Evolutionary conservation across 805 yeast genomes (phyloP).

Genomic region (Lipomyces starkeyi): DNA sequence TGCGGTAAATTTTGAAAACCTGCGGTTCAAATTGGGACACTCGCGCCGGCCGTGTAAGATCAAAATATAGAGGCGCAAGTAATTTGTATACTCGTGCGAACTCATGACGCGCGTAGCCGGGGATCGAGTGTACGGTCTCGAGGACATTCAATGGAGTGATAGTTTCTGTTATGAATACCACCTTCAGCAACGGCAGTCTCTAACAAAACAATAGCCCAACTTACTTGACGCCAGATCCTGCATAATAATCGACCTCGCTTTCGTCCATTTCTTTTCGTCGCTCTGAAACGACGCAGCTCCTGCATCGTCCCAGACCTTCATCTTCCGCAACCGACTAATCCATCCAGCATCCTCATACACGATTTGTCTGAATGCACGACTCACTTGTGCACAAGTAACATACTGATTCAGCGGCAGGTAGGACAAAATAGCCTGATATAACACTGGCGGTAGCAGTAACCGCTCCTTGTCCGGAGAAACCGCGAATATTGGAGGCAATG

Average conservation of each 20-base stretch:
- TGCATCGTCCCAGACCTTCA: constrained; percentile 47
- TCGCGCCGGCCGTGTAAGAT: constrained; percentile 49
- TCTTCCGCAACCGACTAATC: constrained; percentile 29
- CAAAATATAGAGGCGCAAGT: constrained; percentile 55
- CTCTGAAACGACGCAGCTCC: constrained; percentile 19
- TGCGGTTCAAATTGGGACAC: constrained; percentile 51
- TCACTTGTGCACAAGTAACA: constrained; percentile 35
- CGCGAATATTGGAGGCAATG: constrained; percentile 25
- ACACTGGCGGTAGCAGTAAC: constrained; percentile 16
- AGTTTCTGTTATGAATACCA: background rate
- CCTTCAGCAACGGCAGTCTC: background rate
- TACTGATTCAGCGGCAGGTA: constrained; percentile 31
- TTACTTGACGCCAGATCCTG: constrained; percentile 17
- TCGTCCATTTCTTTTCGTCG: constrained; percentile 12
- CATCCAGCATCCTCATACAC: constrained; percentile 36
- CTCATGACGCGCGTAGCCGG: constrained; percentile 49
- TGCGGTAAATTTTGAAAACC: constrained; percentile 54
- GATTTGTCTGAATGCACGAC: constrained; percentile 35
- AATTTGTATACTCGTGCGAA: constrained; percentile 50
- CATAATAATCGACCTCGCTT: constrained; percentile 20
- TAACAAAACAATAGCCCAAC: background rate
- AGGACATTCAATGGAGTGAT: constrained; percentile 50
- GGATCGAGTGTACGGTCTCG: constrained; percentile 42
- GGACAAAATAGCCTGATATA: constrained; percentile 19
- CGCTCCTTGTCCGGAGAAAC: constrained; percentile 8